Evolutionary conservation across 352 stramenopile species (phyloP).

Genomic region (Aphanomyces euteiches): DNA sequence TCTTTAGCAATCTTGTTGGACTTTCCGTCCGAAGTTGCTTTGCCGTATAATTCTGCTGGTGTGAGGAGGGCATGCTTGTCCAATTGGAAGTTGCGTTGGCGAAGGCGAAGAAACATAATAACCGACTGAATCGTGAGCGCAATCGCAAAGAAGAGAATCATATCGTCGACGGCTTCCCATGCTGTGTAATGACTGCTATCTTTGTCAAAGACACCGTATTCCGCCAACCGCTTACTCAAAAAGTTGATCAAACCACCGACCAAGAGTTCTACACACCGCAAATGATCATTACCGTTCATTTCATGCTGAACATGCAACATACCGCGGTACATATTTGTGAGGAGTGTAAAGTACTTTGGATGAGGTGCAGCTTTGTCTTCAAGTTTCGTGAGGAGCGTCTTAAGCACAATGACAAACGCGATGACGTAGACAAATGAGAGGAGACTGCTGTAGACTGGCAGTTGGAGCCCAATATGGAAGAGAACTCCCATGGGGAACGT

Average conservation of each 20-base stretch:
- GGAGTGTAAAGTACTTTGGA: constrained; percentile 25
- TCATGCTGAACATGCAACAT: background rate
- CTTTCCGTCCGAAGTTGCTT: background rate
- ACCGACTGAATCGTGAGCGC: constrained; percentile 22
- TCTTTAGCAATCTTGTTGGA: background rate
- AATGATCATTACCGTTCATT: background rate
- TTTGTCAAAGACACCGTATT: constrained; percentile 11
- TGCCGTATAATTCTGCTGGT: background rate
- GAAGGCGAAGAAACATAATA: constrained; percentile 23
- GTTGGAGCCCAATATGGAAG: constrained; percentile 22
- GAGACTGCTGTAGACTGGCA: constrained; percentile 8
- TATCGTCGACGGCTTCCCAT: constrained; percentile 23
- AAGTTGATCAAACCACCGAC: constrained; percentile 25
- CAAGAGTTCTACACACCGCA: constrained; percentile 9
- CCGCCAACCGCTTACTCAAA: constrained; percentile 13
- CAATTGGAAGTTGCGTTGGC: constrained; percentile 12
- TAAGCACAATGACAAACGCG: constrained; percentile 18
- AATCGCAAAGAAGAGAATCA: constrained; percentile 25
- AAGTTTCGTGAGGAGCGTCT: background rate
- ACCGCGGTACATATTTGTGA: constrained; percentile 27
- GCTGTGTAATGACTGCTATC: constrained; percentile 17
- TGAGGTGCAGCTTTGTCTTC: constrained; percentile 4
- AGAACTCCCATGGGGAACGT: constrained; percentile 18
- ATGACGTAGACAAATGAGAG: constrained; percentile 12
- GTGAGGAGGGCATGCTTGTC: constrained; percentile 20